These are phyloP conservation scores for Phytophthora nicotianae DNA, from an alignment of 352 stramenopile genomes.

Conservation along the genomic window DNA sequence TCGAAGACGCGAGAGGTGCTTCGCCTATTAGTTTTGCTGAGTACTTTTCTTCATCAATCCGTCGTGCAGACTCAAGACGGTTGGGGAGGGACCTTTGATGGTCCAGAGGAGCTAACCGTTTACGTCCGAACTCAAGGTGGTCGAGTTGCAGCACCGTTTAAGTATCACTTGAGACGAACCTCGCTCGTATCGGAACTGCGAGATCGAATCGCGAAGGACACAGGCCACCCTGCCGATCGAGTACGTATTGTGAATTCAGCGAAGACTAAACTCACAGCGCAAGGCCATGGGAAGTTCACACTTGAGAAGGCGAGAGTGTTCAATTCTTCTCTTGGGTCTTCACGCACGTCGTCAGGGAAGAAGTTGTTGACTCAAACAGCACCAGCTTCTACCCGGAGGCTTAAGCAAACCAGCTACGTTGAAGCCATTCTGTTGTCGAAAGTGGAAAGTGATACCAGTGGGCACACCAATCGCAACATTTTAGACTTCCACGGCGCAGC, in stretches of 20 bases:
- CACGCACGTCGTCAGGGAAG: slow-evolving; percentile 23
- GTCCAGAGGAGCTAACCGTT: slow-evolving; percentile 62
- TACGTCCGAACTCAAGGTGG: slow-evolving; percentile 76
- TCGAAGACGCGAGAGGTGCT: slow-evolving; percentile 42
- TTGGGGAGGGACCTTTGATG: slow-evolving; percentile 37
- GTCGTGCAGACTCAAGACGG: slow-evolving; percentile 42
- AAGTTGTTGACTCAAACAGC: slow-evolving; percentile 32
- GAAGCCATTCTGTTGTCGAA: slow-evolving; percentile 67
- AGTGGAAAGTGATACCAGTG: slow-evolving; percentile 67
- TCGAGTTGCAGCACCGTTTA: slow-evolving; percentile 59
- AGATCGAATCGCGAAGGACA: slow-evolving; percentile 69
- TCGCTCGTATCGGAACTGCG: slow-evolving; percentile 68
- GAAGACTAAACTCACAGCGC: slow-evolving; percentile 72
- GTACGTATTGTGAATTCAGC: slow-evolving; percentile 74
- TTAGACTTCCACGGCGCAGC: slow-evolving; percentile 46
- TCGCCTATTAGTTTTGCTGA: slow-evolving; percentile 70
- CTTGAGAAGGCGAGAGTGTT: slow-evolving; percentile 74
- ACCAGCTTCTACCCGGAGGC: slow-evolving; percentile 25
- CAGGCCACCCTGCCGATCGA: slow-evolving; percentile 60
- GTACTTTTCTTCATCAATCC: slow-evolving; percentile 78
- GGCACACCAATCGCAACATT: slow-evolving; percentile 50
- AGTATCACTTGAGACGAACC: slow-evolving; percentile 62
- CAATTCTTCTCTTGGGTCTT: slow-evolving; percentile 11
- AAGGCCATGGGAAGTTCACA: slow-evolving; percentile 70
- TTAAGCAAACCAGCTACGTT: slow-evolving; percentile 49